These are phyloP conservation scores for Punctularia strigosozonata DNA, from an alignment of 768 basidiomycete genomes.

Conservation along the genomic window DNA sequence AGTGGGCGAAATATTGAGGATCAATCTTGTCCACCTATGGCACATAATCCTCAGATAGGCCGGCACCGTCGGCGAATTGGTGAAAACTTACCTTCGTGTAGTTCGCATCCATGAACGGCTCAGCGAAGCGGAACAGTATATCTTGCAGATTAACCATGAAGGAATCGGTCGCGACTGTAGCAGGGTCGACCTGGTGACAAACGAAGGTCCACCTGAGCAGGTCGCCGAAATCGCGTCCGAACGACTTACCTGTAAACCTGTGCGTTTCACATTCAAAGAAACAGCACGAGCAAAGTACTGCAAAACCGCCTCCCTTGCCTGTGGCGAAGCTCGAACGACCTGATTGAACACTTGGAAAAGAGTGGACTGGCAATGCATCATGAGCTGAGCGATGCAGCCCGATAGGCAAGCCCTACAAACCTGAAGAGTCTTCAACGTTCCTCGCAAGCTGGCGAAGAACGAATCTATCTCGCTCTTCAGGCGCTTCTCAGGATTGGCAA, in stretches of 20 bases:
- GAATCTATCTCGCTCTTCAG: slow-evolving; percentile 66
- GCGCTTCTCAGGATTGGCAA: slow-evolving; percentile 75
- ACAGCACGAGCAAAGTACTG: slow-evolving; percentile 70
- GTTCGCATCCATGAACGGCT: slow-evolving; percentile 89
- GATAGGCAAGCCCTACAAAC: slow-evolving; percentile 22
- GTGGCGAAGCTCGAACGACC: slow-evolving; percentile 73
- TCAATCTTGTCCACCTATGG: slow-evolving; percentile 86
- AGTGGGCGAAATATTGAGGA: slow-evolving; percentile 63
- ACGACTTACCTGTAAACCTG: slow-evolving; percentile 74
- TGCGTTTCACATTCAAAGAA: slow-evolving; percentile 68
- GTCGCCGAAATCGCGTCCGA: background rate
- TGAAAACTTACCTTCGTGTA: slow-evolving; percentile 60
- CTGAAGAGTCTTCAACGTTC: slow-evolving; percentile 77
- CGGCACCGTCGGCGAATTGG: background rate
- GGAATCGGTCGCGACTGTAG: slow-evolving; percentile 80
- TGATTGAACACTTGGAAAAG: slow-evolving; percentile 84
- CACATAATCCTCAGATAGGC: background rate
- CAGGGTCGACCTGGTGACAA: slow-evolving; percentile 57
- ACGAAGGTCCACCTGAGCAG: background rate
- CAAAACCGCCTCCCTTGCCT: slow-evolving; percentile 71
- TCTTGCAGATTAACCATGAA: slow-evolving; percentile 87
- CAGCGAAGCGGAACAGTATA: slow-evolving; percentile 76
- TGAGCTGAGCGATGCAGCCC: background rate
- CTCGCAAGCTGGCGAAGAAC: slow-evolving; percentile 75
- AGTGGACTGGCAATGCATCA: slow-evolving; percentile 32